Base-by-base conservation (phyloP, 2,329 filamentous ascomycete genomes). In the Cyphellophora europaea region DNA sequence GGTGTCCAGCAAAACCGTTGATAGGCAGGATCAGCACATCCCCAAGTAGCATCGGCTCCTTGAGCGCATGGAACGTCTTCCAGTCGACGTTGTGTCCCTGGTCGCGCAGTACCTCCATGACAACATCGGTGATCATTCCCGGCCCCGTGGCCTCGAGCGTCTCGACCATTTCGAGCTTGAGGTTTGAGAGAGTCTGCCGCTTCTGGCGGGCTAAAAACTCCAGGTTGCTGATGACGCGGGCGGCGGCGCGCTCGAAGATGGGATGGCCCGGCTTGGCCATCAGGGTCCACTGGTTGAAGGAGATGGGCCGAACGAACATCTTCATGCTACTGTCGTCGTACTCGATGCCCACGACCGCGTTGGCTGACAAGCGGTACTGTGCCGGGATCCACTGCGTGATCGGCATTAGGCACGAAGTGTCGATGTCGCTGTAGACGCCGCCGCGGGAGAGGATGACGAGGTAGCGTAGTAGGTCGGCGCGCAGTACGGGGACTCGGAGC, bases 221-320 rank as follows among this genome's bases (percentile, higher is more conserved):
- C 31, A 96, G 66, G 0, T 87, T 82, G 55, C 87, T 76, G 43
- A 83, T 72, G 1, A 89, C 93, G 52, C 96, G 87, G 48, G 79
- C 80, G 6, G 82, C 70, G 19, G 96, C 85, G 40, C 94, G 74
- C 41, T 94, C 84, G 37, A 96, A 72, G 11, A 94, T 77, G 0
- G 91, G 91, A 56, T 98, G 91, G 10, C 91, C 91, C 0, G 89
- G 82, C 61, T 98, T 98, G 37, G 82, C 68, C 60, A 95, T 88
- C 43, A 98, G 94, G 1, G 91, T 98, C 91, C 91, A 96, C 58
- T 98, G 91, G 62, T 91, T 96, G 61, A 98, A 95, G 56, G 96
- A 89, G 41, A 98, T 88, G 3, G 76, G 74, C 27, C 91, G 77
- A 58, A 95, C 87, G 11, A 79, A 78, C 1, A 82, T 63, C 12